Conservation (phyloP, 2,329 filamentous ascomycete species). For the Exophiala sp. region DNA sequence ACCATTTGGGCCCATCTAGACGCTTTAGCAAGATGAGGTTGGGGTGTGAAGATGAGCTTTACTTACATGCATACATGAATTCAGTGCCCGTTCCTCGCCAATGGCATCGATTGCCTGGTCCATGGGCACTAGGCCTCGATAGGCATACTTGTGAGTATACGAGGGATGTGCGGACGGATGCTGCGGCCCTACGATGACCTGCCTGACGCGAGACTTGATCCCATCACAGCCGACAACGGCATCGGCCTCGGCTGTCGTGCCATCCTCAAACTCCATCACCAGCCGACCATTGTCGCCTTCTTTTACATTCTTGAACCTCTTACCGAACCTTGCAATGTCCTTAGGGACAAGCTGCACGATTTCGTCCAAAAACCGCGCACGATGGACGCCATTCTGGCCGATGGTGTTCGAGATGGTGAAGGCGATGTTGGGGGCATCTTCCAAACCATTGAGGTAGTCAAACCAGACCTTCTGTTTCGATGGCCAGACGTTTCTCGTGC, state of each 20-base stretch:
- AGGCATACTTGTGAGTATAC: conserved; percentile 54
- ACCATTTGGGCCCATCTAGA: conserved; percentile 53
- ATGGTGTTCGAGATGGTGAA: conserved; percentile 37
- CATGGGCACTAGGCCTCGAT: conserved; percentile 58
- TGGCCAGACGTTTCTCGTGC: conserved; percentile 30
- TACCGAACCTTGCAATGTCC: conserved; percentile 39
- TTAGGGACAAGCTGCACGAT: conserved; percentile 45
- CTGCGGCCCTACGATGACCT: conserved; percentile 49
- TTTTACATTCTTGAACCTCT: conserved; percentile 32
- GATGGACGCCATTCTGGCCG: conserved; percentile 37
- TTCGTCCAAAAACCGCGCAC: conserved; percentile 47
- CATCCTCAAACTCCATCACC: conserved; percentile 42
- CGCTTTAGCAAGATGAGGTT: background rate
- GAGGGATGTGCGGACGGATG: conserved; percentile 39
- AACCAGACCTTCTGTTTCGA: conserved; percentile 39
- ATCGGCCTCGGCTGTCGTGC: conserved; percentile 38
- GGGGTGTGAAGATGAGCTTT: background rate
- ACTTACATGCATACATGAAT: conserved; percentile 37
- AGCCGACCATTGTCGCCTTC: conserved; percentile 29
- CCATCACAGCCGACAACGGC: conserved; percentile 55
- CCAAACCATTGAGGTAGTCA: conserved; percentile 37
- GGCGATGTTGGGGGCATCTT: conserved; percentile 31
- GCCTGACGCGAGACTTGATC: conserved; percentile 53
- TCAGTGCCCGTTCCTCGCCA: conserved; percentile 45
- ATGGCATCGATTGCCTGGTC: conserved; percentile 45